These are phyloP conservation scores for Aspergillus melleus DNA, from an alignment of 2,329 filamentous ascomycete species.

Conservation along the genomic window DNA sequence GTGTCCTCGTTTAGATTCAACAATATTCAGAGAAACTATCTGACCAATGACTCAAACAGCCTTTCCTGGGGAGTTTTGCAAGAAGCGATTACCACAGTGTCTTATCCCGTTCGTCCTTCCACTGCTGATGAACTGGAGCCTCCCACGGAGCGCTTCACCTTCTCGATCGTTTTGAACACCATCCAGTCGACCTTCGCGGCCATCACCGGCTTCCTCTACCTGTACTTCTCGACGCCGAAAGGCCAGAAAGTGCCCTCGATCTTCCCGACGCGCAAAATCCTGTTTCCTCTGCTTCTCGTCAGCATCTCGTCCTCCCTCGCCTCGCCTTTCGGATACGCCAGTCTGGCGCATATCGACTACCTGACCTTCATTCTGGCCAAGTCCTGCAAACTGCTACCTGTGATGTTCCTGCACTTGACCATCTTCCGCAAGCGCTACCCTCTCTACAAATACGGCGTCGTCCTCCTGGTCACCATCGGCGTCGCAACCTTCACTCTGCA, in stretches of 20 bases:
- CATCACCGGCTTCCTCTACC: constrained; percentile 77
- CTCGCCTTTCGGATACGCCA: constrained; percentile 93
- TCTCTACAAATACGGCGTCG: constrained; percentile 93
- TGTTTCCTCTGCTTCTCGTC: constrained; percentile 78
- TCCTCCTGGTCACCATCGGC: constrained; percentile 84
- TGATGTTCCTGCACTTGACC: constrained; percentile 95
- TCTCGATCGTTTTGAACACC: constrained; percentile 93
- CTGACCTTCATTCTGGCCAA: constrained; percentile 97
- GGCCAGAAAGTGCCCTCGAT: constrained; percentile 53
- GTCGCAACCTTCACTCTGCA: constrained; percentile 96
- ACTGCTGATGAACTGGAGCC: constrained; percentile 44
- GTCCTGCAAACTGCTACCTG: constrained; percentile 96
- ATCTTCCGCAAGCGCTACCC: constrained; percentile 88
- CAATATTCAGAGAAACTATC: background rate
- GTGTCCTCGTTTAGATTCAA: constrained; percentile 8
- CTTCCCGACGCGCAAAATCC: constrained; percentile 73
- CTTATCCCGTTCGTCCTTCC: constrained; percentile 64
- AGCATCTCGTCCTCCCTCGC: constrained; percentile 85
- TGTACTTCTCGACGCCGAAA: constrained; percentile 63
- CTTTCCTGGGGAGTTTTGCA: constrained; percentile 95
- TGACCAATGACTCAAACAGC: constrained; percentile 48
- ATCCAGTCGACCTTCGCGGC: constrained; percentile 90
- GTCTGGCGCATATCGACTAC: constrained; percentile 91
- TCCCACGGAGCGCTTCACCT: constrained; percentile 74
- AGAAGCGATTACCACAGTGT: constrained; percentile 93